phyloP scores from a whole-genome alignment of 345 rosid genomes.

The Erodium maritimum region DNA sequence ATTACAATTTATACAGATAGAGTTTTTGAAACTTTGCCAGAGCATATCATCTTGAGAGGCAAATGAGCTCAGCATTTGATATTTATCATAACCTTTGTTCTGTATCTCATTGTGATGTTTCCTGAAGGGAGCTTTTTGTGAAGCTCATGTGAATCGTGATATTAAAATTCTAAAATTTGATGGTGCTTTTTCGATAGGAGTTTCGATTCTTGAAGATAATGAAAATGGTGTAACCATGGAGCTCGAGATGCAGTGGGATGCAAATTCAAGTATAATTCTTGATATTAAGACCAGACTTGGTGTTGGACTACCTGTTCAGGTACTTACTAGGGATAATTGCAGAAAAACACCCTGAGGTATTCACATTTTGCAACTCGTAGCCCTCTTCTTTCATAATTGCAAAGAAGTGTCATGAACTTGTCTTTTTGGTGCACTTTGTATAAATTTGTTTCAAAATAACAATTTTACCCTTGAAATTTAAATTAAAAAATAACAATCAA shows the following conservation, averaged over 20 bases:
- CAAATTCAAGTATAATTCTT: slow-evolving; percentile 74
- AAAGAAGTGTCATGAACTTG: no score
- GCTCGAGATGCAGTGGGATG: slow-evolving; percentile 98
- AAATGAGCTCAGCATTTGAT: neutral
- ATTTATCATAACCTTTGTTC: neutral
- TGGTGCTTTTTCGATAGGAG: slow-evolving; percentile 36
- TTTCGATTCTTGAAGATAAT: slow-evolving; percentile 59
- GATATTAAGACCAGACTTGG: slow-evolving; percentile 82
- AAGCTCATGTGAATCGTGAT: neutral
- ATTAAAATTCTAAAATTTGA: neutral
- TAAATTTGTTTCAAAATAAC: no score
- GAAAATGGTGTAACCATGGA: slow-evolving; percentile 57
- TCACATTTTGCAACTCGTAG: no score
- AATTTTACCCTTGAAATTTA: no score
- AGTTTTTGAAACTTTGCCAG: no score
- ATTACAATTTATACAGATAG: no score
- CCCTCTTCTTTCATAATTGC: no score
- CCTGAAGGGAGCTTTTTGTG: neutral
- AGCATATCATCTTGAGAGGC: no score
- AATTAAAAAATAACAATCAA: no score
- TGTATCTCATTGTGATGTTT: neutral
- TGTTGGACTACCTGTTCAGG: slow-evolving; percentile 83
- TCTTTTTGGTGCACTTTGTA: no score
- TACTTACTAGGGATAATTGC: no score
- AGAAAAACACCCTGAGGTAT: no score